Percentiles rank a stretch among this genome's conserved stretches.
These are phyloP conservation scores for Suillus luteus DNA, from an alignment of 768 basidiomycete genomes.

Conservation along the genomic window DNA sequence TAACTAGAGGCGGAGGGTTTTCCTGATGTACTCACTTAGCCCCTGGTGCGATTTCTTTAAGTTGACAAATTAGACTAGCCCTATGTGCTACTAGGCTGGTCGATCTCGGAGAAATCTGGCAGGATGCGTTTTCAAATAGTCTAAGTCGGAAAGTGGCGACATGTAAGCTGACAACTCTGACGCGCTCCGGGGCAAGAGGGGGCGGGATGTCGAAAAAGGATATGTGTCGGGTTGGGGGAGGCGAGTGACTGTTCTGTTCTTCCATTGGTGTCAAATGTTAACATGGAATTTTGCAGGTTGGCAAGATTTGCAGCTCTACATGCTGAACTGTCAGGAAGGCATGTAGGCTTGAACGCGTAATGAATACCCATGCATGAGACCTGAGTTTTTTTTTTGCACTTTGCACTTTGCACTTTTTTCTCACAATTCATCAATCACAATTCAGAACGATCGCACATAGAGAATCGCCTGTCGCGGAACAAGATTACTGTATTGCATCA, in stretches of 20 bases:
- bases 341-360: no score
- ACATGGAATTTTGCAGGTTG: slow-evolving; percentile 49
- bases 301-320: slow-evolving; percentile 79
- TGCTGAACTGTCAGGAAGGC: slow-evolving; percentile 75
- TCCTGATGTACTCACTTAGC: no score
- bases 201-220: slow-evolving; percentile 73
- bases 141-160: slow-evolving; percentile 75
- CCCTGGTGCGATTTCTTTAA: no score
- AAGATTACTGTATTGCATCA: slow-evolving; percentile 10
- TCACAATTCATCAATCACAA: neutral
- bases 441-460: neutral
- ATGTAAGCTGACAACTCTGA: slow-evolving; percentile 78
- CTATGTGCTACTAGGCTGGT: no score
- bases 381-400: slow-evolving; percentile 12
- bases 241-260: slow-evolving; percentile 40
- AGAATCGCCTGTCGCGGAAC: neutral
- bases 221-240: slow-evolving; percentile 89
- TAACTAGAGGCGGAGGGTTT: no score
- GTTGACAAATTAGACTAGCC: no score
- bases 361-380: slow-evolving; percentile 5
- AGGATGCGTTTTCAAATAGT: slow-evolving; percentile 76
- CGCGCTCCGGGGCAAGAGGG: slow-evolving; percentile 52
- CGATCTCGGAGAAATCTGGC: no score
- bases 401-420: neutral
- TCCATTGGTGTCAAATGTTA: slow-evolving; percentile 8